Evolutionary conservation across 2,329 filamentous ascomycete species (phyloP), one percentile per base, ranked within the genome.

Genomic region (Pseudopyrenochaeta lycopersici): DNA sequence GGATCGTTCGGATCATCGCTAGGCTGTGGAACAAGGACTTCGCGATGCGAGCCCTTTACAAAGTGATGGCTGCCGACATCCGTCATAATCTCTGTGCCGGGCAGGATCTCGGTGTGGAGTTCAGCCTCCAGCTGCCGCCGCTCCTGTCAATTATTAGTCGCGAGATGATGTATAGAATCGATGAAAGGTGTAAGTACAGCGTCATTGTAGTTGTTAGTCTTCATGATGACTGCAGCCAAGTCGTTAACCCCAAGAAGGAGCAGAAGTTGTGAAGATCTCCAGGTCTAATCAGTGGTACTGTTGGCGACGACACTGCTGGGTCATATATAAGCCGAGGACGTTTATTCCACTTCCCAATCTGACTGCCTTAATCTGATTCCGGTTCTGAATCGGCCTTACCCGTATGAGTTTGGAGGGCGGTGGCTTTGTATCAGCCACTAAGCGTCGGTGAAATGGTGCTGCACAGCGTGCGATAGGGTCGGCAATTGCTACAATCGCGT

Each of bases 41-140:
- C 81, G 38, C 68, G 67, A 33, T 74, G 73, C 7, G 63, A 41
- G 2, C 70, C 70, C 54, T 88, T 88, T 64, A 88, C 84, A 63
- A 89, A 89, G 70, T 88, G 86, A 71, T 87, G 84, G 1, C 77
- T 76, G 17, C 84, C 85, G 32, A 88, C 81, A 77, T 89, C 83
- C 7, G 79, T 73, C 84, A 86, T 86, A 64, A 86, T 78, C 70
- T 86, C 84, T 3, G 84, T 86, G 20, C 84, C 84, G 3, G 84
- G 84, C 35, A 85, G 71, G 51, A 86, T 81, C 56, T 84, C 80
- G 29, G 77, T 77, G 50, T 82, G 76, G 54, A 86, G 78, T 75
- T 85, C 81, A 49, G 77, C 61, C 66, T 84, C 82, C 56, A 84
- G 73, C 53, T 80, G 76, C 51, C 67, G 75, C 40, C 77, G 71